Conservation (phyloP, 176 grass and related monocot genomes). For the Eremochloa ophiuroides region DNA sequence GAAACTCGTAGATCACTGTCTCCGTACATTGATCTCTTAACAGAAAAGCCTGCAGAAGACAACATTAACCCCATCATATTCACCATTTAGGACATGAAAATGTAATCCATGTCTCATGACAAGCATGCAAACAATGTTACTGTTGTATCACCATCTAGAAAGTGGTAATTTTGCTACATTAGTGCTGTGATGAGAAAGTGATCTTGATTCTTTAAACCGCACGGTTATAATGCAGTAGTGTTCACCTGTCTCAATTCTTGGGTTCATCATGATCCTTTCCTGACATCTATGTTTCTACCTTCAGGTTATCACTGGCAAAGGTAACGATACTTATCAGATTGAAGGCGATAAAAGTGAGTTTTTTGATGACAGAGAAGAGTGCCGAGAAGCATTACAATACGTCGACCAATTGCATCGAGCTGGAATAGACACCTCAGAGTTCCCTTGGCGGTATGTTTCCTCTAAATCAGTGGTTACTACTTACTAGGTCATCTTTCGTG, state of each 20-base stretch:
- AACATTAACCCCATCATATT: background rate
- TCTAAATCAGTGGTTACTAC: constrained; percentile 1
- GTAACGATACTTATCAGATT: constrained; percentile 76
- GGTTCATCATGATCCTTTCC: constrained; percentile 7
- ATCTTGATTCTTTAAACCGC: background rate
- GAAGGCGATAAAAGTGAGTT: constrained; percentile 85
- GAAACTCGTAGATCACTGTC: background rate
- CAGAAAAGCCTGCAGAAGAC: background rate
- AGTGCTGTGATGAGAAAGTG: constrained; percentile 15
- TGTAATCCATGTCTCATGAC: background rate
- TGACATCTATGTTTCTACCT: constrained; percentile 15
- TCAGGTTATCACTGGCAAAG: constrained; percentile 95
- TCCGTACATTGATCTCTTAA: background rate
- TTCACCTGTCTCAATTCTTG: background rate
- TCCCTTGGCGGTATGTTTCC: constrained; percentile 85
- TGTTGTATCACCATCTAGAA: background rate
- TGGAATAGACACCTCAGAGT: constrained; percentile 98
- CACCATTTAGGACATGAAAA: background rate
- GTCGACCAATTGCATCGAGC: constrained; percentile 85
- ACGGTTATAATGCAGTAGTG: background rate
- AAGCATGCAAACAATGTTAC: background rate
- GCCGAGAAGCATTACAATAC: constrained; percentile 87
- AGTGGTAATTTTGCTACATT: background rate
- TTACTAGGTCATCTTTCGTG: background rate
- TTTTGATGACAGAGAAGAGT: constrained; percentile 98